A percentile compares a stretch with the other conserved stretches of the same genome.
Conservation (phyloP, 345 rosid species). For the Raphanus sativus region DNA sequence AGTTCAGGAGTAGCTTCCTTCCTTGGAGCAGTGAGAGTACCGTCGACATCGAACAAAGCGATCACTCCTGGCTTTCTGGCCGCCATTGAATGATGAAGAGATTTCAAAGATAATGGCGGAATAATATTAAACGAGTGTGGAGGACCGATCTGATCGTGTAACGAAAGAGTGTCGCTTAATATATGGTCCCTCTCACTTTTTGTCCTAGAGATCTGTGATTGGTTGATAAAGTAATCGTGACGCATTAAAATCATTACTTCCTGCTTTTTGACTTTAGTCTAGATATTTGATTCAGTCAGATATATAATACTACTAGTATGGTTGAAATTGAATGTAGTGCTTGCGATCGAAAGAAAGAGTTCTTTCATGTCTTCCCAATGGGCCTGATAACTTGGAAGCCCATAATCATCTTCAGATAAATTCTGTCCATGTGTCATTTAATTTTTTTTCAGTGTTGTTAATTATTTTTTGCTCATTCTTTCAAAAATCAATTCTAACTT, state of each 20-base stretch:
- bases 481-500: too few species aligned
- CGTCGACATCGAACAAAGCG: constrained; percentile 96
- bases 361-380: too few species aligned
- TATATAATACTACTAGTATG: too few species aligned
- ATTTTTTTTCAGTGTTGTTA: too few species aligned
- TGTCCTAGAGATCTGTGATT: constrained; percentile 33
- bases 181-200: constrained; percentile 30
- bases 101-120: constrained; percentile 30
- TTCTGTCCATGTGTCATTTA: too few species aligned
- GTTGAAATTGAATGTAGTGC: too few species aligned
- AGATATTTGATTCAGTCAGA: too few species aligned
- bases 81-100: constrained; percentile 36
- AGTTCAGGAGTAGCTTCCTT: constrained; percentile 58
- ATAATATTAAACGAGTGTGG: constrained; percentile 21
- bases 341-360: too few species aligned
- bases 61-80: constrained; percentile 67
- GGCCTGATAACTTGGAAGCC: too few species aligned
- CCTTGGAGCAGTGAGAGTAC: constrained; percentile 97
- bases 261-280: too few species aligned
- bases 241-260: neutral
- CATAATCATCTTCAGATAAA: too few species aligned
- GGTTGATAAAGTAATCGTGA: constrained; percentile 18
- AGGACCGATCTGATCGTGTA: constrained; percentile 30
- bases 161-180: constrained; percentile 34
- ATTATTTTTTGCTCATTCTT: too few species aligned